Percentiles rank a stretch among this genome's conserved stretches.
Evolutionary conservation across 768 basidiomycete genomes (phyloP).

Genomic region (Lactarius deliciosus): DNA sequence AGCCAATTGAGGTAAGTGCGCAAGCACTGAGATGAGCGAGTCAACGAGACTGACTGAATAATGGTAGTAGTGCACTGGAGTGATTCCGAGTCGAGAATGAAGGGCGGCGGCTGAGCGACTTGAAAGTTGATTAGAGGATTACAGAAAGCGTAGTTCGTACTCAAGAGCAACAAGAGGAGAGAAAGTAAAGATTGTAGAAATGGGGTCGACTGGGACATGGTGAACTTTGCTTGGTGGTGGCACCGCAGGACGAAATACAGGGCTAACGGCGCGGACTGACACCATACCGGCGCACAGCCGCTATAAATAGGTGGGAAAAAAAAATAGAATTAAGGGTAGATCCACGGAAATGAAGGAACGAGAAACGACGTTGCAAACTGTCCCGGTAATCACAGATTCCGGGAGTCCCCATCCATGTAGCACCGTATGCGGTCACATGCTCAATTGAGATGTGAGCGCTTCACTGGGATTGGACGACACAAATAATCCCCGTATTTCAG

Average conservation of each 20-base stretch:
- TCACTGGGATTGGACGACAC: too few species aligned
- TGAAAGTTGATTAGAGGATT: slow-evolving; percentile 56
- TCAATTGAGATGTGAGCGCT: too few species aligned
- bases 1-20: not conserved
- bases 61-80: slow-evolving; percentile 63
- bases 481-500: too few species aligned
- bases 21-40: slow-evolving; percentile 9
- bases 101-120: slow-evolving; percentile 67
- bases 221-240: not conserved
- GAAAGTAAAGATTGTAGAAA: not conserved
- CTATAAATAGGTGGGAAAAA: too few species aligned
- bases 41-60: slow-evolving; percentile 48
- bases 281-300: not conserved
- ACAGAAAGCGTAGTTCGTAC: slow-evolving; percentile 27
- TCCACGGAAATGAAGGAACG: too few species aligned
- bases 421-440: too few species aligned
- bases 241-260: not conserved
- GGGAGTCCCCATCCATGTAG: too few species aligned
- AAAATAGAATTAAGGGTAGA: too few species aligned
- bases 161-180: slow-evolving; percentile 16
- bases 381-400: too few species aligned
- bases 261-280: not conserved
- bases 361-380: too few species aligned
- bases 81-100: slow-evolving; percentile 48
- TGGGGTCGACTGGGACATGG: not conserved